Conservation (phyloP, 805 yeast species). For the Candida orba region DNA sequence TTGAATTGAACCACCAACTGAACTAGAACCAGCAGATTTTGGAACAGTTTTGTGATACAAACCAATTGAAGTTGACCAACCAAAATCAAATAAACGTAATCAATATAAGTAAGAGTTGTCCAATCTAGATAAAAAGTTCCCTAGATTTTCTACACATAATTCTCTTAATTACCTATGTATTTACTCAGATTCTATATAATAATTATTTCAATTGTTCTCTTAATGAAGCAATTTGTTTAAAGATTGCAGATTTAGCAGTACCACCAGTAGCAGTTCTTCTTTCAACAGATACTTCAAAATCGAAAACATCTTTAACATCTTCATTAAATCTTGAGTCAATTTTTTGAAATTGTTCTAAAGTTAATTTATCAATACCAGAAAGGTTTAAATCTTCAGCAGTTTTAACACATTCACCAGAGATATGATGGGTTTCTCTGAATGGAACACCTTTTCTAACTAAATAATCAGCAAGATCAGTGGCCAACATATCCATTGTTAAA, state of each 20-base stretch:
- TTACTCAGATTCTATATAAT: too few relatives aligned
- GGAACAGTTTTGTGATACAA: too few relatives aligned
- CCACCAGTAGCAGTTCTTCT: conserved; percentile 97
- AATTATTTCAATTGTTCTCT: conserved; percentile 22
- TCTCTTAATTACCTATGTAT: too few relatives aligned
- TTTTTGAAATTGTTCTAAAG: conserved; percentile 65
- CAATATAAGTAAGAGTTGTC: too few relatives aligned
- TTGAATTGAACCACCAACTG: too few relatives aligned
- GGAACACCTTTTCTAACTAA: conserved; percentile 97
- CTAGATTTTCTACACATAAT: too few relatives aligned
- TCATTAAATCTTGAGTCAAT: conserved; percentile 76
- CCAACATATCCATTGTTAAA: conserved; percentile 97
- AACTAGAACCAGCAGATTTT: too few relatives aligned
- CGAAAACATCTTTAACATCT: conserved; percentile 80
- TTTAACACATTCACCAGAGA: conserved; percentile 96
- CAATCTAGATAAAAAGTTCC: too few relatives aligned
- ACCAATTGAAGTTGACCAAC: too few relatives aligned
- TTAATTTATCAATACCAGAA: conserved; percentile 80
- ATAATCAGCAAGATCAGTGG: conserved; percentile 97
- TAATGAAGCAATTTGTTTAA: conserved; percentile 51
- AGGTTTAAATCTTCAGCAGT: conserved; percentile 72
- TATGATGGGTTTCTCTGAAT: conserved; percentile 98
- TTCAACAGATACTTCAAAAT: conserved; percentile 92
- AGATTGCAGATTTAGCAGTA: conserved; percentile 87
- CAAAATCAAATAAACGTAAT: too few relatives aligned